These are phyloP conservation scores for Thermothelomyces thermophilus DNA, from an alignment of 2,329 filamentous ascomycete species.

Conservation along the genomic window DNA sequence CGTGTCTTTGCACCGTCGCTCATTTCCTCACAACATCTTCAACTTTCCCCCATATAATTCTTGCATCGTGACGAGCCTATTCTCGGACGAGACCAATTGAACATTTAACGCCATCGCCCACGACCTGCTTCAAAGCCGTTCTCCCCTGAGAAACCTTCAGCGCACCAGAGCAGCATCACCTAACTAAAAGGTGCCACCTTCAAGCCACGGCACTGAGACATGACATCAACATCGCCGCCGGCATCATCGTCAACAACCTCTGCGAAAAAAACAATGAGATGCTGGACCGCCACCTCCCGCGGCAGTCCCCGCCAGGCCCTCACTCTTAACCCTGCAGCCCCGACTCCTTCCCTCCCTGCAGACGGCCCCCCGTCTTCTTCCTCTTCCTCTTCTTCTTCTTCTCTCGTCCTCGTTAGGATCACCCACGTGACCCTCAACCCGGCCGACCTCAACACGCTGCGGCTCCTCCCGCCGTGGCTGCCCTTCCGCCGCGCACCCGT, in stretches of 20 bases:
- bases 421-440: slow-evolving; percentile 34
- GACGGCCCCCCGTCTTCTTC: not conserved
- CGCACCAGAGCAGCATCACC: no score
- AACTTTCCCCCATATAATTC: no score
- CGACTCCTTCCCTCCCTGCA: not conserved
- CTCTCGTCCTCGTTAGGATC: slow-evolving; percentile 28
- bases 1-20: no score
- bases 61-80: no score
- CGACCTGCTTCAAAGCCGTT: no score
- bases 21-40: no score
- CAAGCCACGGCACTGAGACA: not conserved
- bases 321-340: slow-evolving; percentile 4
- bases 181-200: not conserved
- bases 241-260: no score
- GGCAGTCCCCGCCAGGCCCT: slow-evolving; percentile 12
- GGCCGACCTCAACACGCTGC: slow-evolving; percentile 32
- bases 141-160: no score
- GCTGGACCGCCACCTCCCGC: slow-evolving; percentile 10
- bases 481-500: slow-evolving; percentile 30
- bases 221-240: not conserved
- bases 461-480: slow-evolving; percentile 28
- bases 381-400: not conserved
- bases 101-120: no score
- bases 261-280: slow-evolving; percentile 15
- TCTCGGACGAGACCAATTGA: no score